Evolutionary conservation across 2,329 filamentous ascomycete genomes (phyloP), one percentile per base, ranked within the genome.

Genomic region (Pseudogymnoascus sp.): DNA sequence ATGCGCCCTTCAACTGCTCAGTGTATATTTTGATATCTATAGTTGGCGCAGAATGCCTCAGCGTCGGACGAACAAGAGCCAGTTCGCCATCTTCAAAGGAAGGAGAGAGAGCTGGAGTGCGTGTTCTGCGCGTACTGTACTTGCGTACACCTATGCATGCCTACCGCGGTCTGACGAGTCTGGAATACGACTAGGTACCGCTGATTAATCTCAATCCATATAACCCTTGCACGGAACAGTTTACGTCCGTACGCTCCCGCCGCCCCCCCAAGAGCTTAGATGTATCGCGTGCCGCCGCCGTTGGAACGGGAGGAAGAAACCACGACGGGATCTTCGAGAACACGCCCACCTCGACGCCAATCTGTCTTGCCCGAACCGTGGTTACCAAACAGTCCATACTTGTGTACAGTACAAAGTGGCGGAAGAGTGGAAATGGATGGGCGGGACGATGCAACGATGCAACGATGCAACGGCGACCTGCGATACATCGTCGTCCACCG

Each of bases 191-290:
- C 29, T 26, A 33, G 17, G 26, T 1, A n/a, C 17, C n/a, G 47
- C n/a, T 54, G 47, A 54, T 17, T 54, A 54, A 54, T 54, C 47
- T 4, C 17, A 31, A 7, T n/a, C 26, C 26, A 31, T 50, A 15
- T 31, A 54, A 54, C 11, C 47, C 47, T 33, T 54, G 47, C 47
- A 33, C 26, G 26, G 47, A 54, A 54, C 8, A 31, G 26, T 31
- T 50, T 50, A 50, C 26, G 47, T 54, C 47, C 47, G 47, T 54
- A 54, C 47, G 26, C 15, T 33, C 47, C 47, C 47, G 47, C 29
- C 9, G 9, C 2, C 47, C 47, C 47, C 29, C 13, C 5, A 50
- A 54, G n/a, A 54, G 47, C 31, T 54, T 54, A 54, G 47, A 54
- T 29, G 26, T 7, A 54, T 54, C 47, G 26, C 29, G n/a, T 54